Evolutionary conservation across 495 filamentous ascomycete species (phyloP), one percentile per base, ranked within the genome.

Genomic region (Daldinia childiae): DNA sequence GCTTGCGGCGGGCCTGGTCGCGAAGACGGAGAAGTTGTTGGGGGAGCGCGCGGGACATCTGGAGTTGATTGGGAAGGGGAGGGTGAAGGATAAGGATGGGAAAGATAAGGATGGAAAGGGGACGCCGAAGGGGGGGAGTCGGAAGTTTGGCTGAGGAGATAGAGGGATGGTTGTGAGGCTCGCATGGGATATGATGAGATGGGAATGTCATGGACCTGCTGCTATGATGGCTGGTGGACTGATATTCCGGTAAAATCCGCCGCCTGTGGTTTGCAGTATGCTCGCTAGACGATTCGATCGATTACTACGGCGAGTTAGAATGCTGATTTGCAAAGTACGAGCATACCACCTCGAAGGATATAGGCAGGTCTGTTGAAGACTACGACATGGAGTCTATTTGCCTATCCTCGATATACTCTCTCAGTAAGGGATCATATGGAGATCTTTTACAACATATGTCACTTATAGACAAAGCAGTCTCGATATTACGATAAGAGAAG

Each of bases 131-230:
- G 83, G 82, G 5, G 82, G 82, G 14, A 76, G 69, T n/a, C 50
- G 80, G 68, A 85, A 84, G 81, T 85, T 85, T 77, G 83, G 83
- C 9, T 85, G 79, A 83, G 57, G 29, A 2, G 17, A 9, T 83
- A 77, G 82, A 55, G n/a, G n/a, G n/a, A n/a, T n/a, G n/a, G n/a
- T n/a, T n/a, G n/a, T n/a, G n/a, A n/a, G n/a, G n/a, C n/a, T n/a
- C n/a, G n/a, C n/a, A n/a, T 24, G 11, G 17, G 36, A 17, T 6
- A 21, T 3, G 11, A 19, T 5, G 19, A 26, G 21, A 38, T 26
- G 27, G 0, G 30, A 21, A 29, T 41, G 15, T 14, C 17, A 6
- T 3, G 24, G 48, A 45, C 17, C 6, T 50, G 38, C 17, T n/a
- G 36, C 52, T 15, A 11, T n/a, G 30, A 8, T 58, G 21, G 39